These are phyloP conservation scores for Citrus cavaleriei DNA, from an alignment of 345 rosid genomes.

Conservation along the genomic window DNA sequence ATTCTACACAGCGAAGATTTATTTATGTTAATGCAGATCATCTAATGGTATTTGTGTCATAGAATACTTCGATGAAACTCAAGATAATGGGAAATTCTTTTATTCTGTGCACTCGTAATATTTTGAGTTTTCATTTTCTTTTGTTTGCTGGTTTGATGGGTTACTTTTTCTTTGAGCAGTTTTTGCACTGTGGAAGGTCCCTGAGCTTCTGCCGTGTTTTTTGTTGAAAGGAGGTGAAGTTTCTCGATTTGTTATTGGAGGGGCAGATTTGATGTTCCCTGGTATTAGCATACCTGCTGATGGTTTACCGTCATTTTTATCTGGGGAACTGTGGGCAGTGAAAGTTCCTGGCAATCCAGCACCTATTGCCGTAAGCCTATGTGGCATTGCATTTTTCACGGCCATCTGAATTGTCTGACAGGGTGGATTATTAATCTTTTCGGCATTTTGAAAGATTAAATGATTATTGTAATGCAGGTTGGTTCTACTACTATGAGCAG, in stretches of 20 bases:
- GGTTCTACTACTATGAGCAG: slow-evolving; percentile 87
- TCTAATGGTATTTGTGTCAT: neutral
- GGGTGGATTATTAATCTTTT: neutral
- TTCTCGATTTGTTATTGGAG: slow-evolving; percentile 81
- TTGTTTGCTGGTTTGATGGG: neutral
- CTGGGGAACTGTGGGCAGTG: slow-evolving; percentile 88
- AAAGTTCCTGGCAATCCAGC: slow-evolving; percentile 93
- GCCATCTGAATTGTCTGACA: neutral
- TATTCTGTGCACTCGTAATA: neutral
- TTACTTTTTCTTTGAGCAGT: slow-evolving; percentile 42
- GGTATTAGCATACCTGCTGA: slow-evolving; percentile 68
- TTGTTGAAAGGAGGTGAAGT: slow-evolving; percentile 87
- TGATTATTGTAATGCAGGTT: slow-evolving; percentile 45
- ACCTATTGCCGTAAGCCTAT: slow-evolving; percentile 73
- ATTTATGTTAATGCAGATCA: neutral
- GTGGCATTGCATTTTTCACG: neutral
- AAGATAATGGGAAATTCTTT: neutral
- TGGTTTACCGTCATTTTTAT: slow-evolving; percentile 65
- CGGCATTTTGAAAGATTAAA: slow-evolving; percentile 12
- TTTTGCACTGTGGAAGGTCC: slow-evolving; percentile 89
- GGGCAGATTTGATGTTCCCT: slow-evolving; percentile 99
- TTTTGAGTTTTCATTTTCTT: neutral
- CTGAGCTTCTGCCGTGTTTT: slow-evolving; percentile 78
- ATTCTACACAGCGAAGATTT: neutral
- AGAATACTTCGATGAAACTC: neutral